Evolutionary conservation across 768 basidiomycete genomes (phyloP), one percentile per base, ranked within the genome.

Genomic region (Russula lepida): DNA sequence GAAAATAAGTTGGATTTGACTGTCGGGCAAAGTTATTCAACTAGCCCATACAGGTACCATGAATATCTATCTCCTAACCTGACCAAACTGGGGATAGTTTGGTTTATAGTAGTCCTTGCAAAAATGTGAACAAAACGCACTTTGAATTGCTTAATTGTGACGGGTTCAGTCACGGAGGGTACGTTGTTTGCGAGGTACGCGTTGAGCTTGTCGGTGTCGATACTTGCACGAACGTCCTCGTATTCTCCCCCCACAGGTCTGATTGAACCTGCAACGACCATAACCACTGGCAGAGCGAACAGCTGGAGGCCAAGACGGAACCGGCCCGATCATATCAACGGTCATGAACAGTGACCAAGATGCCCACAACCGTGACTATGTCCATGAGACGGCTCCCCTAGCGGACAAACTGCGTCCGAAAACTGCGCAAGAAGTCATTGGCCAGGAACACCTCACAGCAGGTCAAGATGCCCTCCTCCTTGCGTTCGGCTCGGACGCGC

Each of bases 1-100:
- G 73, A 74, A 98, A 89, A 72, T 98, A 99, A 0, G 95, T 98
- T 0, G 95, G 95, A 69, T 99, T 99, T 8, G 92, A 93, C 90
- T 94, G 71, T 5, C 35, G 51, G 12, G 15, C 30, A 32, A 39
- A 11, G 3, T 21, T 56, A 50, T 59, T 4, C 44, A 30, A 28
- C 37, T 21, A 44, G 30, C 23, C 17, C 32, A 27, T 33, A 6
- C n/a, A 43, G 27, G 30, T 30, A n/a, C n/a, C n/a, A n/a, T n/a
- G n/a, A n/a, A n/a, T 1, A 11, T 28, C 7, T 30, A 23, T 13
- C 17, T 17, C 46, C 77, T 69, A 72, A 92, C 92, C 84, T 94
- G 92, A 48, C 91, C 92, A 74, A 89, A 93, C 91, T 94, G 5
- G 25, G 27, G n/a, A 25, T 23, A 25, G 55, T 35, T 27, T 32